These are phyloP conservation scores for Microthlaspi erraticum DNA, from an alignment of 345 rosid genomes.

Conservation along the genomic window DNA sequence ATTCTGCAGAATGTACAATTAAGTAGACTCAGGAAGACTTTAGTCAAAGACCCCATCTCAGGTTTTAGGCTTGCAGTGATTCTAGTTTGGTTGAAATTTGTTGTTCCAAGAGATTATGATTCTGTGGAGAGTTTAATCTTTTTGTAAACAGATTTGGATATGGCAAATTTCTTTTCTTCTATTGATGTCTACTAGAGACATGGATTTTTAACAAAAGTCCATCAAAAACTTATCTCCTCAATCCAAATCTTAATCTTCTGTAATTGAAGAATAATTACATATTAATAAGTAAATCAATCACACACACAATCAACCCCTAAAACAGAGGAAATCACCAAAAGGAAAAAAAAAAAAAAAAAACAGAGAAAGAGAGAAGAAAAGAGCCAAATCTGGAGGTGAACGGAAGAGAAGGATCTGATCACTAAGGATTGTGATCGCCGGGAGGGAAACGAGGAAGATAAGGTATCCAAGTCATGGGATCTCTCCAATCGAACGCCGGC, in stretches of 20 bases:
- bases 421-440: constrained; percentile 17
- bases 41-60: background rate
- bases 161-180: too few relatives aligned
- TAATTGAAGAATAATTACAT: constrained; percentile 37
- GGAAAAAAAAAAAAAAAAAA: background rate
- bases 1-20: background rate
- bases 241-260: constrained; percentile 23
- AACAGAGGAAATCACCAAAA: background rate
- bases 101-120: too few relatives aligned
- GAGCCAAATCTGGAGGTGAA: constrained; percentile 10
- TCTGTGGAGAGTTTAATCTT: too few relatives aligned
- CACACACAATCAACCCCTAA: constrained; percentile 13
- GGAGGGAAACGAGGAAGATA: constrained; percentile 54
- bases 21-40: background rate
- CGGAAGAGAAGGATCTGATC: constrained; percentile 2
- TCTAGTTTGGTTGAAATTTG: too few relatives aligned
- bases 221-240: constrained; percentile 25
- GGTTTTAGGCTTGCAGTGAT: background rate
- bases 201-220: background rate
- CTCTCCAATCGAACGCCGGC: constrained; percentile 57
- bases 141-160: too few relatives aligned
- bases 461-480: constrained; percentile 78
- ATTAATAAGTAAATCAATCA: constrained; percentile 27
- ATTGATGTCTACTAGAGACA: background rate
- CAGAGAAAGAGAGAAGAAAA: background rate